Conservation (phyloP, 345 rosid species). For the Lepidium sativum region DNA sequence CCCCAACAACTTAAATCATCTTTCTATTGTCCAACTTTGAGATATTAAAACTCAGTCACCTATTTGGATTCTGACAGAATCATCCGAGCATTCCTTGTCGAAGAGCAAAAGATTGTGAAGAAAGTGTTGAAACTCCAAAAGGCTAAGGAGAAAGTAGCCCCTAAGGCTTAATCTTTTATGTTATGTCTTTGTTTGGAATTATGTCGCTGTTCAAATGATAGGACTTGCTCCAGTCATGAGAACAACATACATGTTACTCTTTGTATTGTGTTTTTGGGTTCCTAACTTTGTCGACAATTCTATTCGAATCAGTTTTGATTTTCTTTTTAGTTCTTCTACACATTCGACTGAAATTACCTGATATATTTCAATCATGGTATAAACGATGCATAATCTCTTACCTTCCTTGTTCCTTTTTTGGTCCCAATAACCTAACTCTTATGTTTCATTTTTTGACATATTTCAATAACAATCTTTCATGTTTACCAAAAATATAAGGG, state of each 20-base stretch:
- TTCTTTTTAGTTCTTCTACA: not conserved
- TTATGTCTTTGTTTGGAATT: not conserved
- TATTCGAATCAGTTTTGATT: conserved; percentile 6
- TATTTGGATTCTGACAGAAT: conserved; percentile 34
- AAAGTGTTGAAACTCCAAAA: conserved; percentile 61
- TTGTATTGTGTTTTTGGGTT: not conserved
- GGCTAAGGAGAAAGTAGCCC: conserved; percentile 43
- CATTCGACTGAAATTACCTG: too few relatives aligned
- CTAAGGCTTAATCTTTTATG: conserved; percentile 8
- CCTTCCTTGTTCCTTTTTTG: too few relatives aligned
- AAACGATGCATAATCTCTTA: too few relatives aligned
- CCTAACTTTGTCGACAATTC: conserved; percentile 7
- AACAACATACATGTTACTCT: not conserved
- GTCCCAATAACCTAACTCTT: too few relatives aligned
- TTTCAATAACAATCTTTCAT: not conserved
- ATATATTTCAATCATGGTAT: too few relatives aligned
- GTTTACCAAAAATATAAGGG: too few relatives aligned
- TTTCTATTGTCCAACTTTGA: not conserved
- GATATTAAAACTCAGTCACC: not conserved
- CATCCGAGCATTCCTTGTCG: conserved; percentile 64
- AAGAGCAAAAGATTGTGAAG: conserved; percentile 72
- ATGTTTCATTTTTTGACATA: too few relatives aligned
- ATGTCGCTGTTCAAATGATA: not conserved
- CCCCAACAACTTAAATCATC: not conserved
- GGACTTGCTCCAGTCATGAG: conserved; percentile 3